Conservation (phyloP, 768 basidiomycete genomes). For the Clitopilus passeckerianus region DNA sequence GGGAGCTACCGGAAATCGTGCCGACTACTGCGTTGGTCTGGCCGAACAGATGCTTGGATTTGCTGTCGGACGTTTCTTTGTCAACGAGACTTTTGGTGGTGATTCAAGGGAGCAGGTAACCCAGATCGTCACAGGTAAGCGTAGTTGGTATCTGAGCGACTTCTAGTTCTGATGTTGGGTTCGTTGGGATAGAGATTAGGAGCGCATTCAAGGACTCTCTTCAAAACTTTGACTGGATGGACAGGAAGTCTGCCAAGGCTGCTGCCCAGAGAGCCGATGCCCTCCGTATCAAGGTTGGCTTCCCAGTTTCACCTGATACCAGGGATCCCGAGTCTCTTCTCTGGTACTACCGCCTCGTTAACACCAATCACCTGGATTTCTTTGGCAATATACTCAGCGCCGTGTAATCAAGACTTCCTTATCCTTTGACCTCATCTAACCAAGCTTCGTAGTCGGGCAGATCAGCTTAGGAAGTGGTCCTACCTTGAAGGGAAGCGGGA, state of each 20-base stretch:
- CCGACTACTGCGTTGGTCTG: conserved; percentile 73
- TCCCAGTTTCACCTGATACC: conserved; percentile 84
- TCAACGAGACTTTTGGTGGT: conserved; percentile 75
- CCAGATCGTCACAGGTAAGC: conserved; percentile 69
- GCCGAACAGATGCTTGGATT: conserved; percentile 79
- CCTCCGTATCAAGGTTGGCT: conserved; percentile 90
- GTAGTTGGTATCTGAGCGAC: background rate
- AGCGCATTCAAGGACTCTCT: conserved; percentile 79
- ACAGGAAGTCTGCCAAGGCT: conserved; percentile 69
- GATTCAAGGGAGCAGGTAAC: conserved; percentile 78
- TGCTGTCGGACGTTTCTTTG: conserved; percentile 85
- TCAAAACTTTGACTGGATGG: conserved; percentile 84
- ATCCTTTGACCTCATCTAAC: background rate
- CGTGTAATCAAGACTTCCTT: too few species aligned
- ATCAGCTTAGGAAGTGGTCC: conserved; percentile 67
- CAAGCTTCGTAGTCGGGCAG: conserved; percentile 40
- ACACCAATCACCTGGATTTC: conserved; percentile 64
- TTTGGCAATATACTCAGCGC: conserved; percentile 80
- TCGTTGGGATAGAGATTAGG: conserved; percentile 77
- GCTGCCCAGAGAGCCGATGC: conserved; percentile 86
- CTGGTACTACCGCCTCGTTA: conserved; percentile 68
- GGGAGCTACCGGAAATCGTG: conserved; percentile 78
- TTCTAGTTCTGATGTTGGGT: too few species aligned
- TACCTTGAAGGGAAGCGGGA: conserved; percentile 68
- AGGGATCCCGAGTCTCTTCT: conserved; percentile 61